Evolutionary conservation across 768 basidiomycete genomes (phyloP).

Genomic region (Xerocomus spinulosus): DNA sequence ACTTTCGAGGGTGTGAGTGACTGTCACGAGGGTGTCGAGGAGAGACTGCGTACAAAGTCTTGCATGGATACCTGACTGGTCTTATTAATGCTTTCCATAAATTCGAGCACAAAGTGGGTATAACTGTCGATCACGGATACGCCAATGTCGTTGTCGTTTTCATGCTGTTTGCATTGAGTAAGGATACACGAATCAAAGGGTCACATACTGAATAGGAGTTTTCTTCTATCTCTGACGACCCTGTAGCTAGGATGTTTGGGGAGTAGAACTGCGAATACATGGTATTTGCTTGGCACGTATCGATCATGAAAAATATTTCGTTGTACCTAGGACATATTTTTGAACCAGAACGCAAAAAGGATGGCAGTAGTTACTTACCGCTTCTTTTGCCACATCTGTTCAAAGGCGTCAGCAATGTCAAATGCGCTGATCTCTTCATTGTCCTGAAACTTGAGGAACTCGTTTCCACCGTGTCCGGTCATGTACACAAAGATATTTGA

Average conservation of each 20-base stretch:
- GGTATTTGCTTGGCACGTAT: slow-evolving; percentile 96
- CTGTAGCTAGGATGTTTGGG: slow-evolving; percentile 88
- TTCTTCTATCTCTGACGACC: slow-evolving; percentile 77
- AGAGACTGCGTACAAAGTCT: slow-evolving; percentile 61
- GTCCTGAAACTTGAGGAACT: slow-evolving; percentile 99
- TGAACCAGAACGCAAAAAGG: neutral
- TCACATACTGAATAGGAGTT: slow-evolving; percentile 85
- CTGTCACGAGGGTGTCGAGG: neutral
- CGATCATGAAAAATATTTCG: slow-evolving; percentile 96
- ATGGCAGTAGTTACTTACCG: slow-evolving; percentile 43
- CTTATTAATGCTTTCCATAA: slow-evolving; percentile 90
- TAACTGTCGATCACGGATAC: slow-evolving; percentile 94
- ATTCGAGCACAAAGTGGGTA: slow-evolving; percentile 88
- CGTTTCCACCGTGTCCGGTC: slow-evolving; percentile 98
- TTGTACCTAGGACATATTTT: slow-evolving; percentile 64
- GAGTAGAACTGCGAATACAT: slow-evolving; percentile 94
- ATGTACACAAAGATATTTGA: slow-evolving; percentile 97
- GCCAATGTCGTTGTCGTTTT: slow-evolving; percentile 91
- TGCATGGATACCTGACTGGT: slow-evolving; percentile 76
- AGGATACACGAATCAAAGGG: neutral
- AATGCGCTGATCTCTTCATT: slow-evolving; percentile 97
- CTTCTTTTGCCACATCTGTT: slow-evolving; percentile 98
- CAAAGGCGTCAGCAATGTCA: slow-evolving; percentile 96
- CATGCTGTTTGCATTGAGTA: slow-evolving; percentile 51
- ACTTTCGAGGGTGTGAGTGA: slow-evolving; percentile 44